These are phyloP conservation scores for Prunus mume DNA, from an alignment of 306 rosid genomes.

Conservation along the genomic window DNA sequence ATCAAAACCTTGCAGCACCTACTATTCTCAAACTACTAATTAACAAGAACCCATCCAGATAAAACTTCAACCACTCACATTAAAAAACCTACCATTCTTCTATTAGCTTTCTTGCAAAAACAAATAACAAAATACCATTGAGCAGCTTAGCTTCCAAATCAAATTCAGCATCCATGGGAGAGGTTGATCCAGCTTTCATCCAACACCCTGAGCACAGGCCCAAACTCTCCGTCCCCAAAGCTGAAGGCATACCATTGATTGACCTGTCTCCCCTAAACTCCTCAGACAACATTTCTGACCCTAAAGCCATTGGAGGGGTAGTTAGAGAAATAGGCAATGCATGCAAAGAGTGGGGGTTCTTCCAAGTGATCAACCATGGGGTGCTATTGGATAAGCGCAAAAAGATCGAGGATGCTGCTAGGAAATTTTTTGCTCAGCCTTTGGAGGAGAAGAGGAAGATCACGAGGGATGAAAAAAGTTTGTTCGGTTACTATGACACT, in stretches of 20 bases:
- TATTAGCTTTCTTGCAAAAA: neutral
- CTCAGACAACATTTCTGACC: neutral
- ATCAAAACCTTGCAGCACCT: neutral
- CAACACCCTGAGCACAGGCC: conserved; percentile 69
- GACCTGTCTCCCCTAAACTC: conserved; percentile 40
- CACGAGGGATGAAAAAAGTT: conserved; percentile 6
- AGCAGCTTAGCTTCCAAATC: neutral
- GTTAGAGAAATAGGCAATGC: conserved; percentile 46
- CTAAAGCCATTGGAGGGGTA: conserved; percentile 22
- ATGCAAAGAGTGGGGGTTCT: conserved; percentile 64
- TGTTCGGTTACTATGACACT: conserved; percentile 45
- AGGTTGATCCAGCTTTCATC: conserved; percentile 44
- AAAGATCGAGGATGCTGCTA: conserved; percentile 27
- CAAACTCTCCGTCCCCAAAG: conserved; percentile 31
- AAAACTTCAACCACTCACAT: neutral
- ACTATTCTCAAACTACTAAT: neutral
- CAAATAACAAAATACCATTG: neutral
- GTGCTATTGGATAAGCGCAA: conserved; percentile 31
- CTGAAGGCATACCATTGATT: conserved; percentile 49
- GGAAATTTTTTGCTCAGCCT: conserved; percentile 39
- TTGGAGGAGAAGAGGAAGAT: conserved; percentile 12
- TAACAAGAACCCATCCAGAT: conserved; percentile 4
- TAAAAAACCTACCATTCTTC: neutral
- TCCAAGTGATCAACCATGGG: conserved; percentile 56
- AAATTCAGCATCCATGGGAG: conserved; percentile 32